Percentiles rank a stretch among this genome's conserved stretches.
Conservation (phyloP, 2,329 filamentous ascomycete genomes). For the Neofusicoccum ribis region DNA sequence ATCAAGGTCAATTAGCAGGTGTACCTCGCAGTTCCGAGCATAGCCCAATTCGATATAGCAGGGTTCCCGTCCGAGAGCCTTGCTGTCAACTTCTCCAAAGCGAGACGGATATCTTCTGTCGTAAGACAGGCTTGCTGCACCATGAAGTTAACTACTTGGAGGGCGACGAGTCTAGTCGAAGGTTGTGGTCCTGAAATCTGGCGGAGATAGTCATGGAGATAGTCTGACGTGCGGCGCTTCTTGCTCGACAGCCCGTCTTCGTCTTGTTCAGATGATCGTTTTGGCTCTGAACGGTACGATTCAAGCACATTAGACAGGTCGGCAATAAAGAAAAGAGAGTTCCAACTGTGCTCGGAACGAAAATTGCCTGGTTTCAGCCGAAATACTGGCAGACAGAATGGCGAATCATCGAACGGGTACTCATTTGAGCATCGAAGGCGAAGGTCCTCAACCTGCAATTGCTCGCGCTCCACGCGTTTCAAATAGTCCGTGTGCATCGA, state of each 20-base stretch:
- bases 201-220: slow-evolving; percentile 43
- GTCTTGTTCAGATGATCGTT: slow-evolving; percentile 23
- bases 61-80: slow-evolving; percentile 70
- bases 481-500: slow-evolving; percentile 77
- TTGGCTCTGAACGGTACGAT: slow-evolving; percentile 17
- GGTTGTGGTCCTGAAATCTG: slow-evolving; percentile 35
- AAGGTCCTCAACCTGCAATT: slow-evolving; percentile 78
- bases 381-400: slow-evolving; percentile 28
- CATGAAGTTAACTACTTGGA: slow-evolving; percentile 57
- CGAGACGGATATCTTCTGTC: slow-evolving; percentile 54
- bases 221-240: slow-evolving; percentile 37
- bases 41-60: slow-evolving; percentile 73
- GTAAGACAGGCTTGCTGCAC: slow-evolving; percentile 40
- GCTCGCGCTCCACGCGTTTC: slow-evolving; percentile 67
- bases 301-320: slow-evolving; percentile 39
- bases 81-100: slow-evolving; percentile 60
- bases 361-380: slow-evolving; percentile 36
- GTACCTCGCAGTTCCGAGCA: slow-evolving; percentile 79
- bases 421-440: slow-evolving; percentile 36
- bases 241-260: slow-evolving; percentile 34
- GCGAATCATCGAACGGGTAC: slow-evolving; percentile 25
- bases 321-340: slow-evolving; percentile 41
- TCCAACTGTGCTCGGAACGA: slow-evolving; percentile 36
- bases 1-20: slow-evolving; percentile 25
- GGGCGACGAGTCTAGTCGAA: slow-evolving; percentile 47